A percentile compares a stretch with the other conserved stretches of the same genome.
These are phyloP conservation scores for Vitis cinerea DNA, from an alignment of 164 flowering plant genomes.

Conservation along the genomic window DNA sequence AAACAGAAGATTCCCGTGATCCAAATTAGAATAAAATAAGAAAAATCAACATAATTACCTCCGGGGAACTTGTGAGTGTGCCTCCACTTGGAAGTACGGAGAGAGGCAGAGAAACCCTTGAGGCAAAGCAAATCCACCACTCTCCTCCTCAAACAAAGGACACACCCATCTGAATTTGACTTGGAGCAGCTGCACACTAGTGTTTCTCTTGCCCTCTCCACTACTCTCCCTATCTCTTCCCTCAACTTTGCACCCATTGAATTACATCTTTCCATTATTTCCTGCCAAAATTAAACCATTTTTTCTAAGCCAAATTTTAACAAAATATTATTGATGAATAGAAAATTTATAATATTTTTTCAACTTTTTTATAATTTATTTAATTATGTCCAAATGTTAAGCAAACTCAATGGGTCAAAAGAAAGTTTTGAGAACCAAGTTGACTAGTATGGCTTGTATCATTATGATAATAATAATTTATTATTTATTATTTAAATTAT, in stretches of 20 bases:
- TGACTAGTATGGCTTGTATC: too few species aligned
- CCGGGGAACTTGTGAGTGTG: constrained; percentile 17
- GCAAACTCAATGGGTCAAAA: too few species aligned
- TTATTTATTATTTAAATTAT: too few species aligned
- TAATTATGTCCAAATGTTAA: too few species aligned
- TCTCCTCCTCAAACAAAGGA: constrained; percentile 11
- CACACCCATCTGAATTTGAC: constrained; percentile 11
- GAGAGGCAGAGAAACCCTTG: constrained; percentile 18
- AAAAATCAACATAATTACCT: constrained; percentile 10
- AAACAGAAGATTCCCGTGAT: not conserved
- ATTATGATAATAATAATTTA: too few species aligned
- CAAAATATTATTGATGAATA: too few species aligned
- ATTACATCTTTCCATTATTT: constrained; percentile 17
- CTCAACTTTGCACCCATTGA: constrained; percentile 9
- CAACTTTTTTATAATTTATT: too few species aligned
- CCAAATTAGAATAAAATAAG: not conserved
- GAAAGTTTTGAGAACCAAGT: too few species aligned
- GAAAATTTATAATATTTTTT: too few species aligned
- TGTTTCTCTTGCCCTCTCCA: constrained; percentile 8
- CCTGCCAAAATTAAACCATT: constrained; percentile 8
- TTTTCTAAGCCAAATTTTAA: too few species aligned
- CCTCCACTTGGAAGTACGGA: constrained; percentile 24
- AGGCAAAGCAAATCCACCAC: constrained; percentile 21
- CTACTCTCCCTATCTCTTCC: constrained; percentile 15
- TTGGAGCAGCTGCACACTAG: constrained; percentile 14